Evolutionary conservation across 805 yeast species (phyloP), one percentile per base, ranked within the genome.

Genomic region (Yamadazyma laniorum): DNA sequence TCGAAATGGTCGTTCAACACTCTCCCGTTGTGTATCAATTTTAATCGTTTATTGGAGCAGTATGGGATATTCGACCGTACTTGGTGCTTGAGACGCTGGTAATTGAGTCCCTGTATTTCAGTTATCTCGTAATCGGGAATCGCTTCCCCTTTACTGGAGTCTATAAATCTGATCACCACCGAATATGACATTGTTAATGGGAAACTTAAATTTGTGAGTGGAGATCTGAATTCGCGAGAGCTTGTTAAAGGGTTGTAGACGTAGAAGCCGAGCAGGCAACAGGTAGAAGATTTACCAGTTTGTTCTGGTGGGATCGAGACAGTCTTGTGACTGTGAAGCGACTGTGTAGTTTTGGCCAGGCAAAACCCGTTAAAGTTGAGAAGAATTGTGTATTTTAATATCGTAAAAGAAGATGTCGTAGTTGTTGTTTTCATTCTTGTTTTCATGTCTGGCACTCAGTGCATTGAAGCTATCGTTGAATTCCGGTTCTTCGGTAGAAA

Each of bases 1-100:
- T 79, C 72, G 1, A 82, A 75, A 18, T 67, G 59, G 34, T 78
- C 80, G 32, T 72, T 70, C 33, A 85, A 59, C 2, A 85, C 82
- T 34, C 77, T 67, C 12, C 95, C 95, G 45, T 76, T 78, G 53
- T 79, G 77, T 23, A 85, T 81, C 43, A 85, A 69, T 41, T 87
- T 70, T 25, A 85, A 65, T 50, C 90, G 60, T 31, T 74, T 65
- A 31, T 69, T 71, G 9, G 57, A 25, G 39, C 62, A 54, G 12
- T 41, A 47, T 9, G 41, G 37, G 12, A 48, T 56, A 30, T 50
- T 48, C 25, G 44, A 42, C 19, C 73, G 49, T 16, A 68, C 64
- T 48, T 45, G 43, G 57, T 35, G 35, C 22, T 45, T 45, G 32
- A 45, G 25, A 11, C 18, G 25, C 13, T 8, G 16, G 26, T 36